Evolutionary conservation across 2,329 filamentous ascomycete genomes (phyloP).

Genomic region (Stenocarpella maydis): DNA sequence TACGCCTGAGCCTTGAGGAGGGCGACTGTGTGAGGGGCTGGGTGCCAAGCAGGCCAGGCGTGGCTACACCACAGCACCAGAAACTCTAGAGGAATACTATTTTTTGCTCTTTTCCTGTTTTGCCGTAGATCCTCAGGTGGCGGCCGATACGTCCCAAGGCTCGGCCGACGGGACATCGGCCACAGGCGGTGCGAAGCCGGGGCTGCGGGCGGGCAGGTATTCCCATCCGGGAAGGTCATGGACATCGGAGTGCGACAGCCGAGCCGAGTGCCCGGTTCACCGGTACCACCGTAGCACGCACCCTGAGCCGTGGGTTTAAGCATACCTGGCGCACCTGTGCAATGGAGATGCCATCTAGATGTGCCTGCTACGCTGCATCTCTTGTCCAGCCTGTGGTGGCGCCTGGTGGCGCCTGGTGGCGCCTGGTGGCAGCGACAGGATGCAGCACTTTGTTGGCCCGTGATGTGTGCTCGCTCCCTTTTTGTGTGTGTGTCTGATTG

Average conservation of each 20-base stretch:
- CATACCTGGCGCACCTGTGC: constrained; percentile 18
- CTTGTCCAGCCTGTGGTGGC: not conserved
- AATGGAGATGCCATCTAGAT: constrained; percentile 20
- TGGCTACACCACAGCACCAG: not conserved
- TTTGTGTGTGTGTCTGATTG: not conserved
- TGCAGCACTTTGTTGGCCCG: not conserved
- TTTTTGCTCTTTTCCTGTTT: too few species aligned
- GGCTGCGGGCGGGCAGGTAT: not conserved
- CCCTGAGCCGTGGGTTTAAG: constrained; percentile 6
- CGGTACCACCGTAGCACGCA: constrained; percentile 22
- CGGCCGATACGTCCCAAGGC: constrained; percentile 9
- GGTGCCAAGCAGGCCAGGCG: not conserved
- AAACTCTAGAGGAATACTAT: not conserved
- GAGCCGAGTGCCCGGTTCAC: constrained; percentile 27
- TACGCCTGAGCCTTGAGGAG: not conserved
- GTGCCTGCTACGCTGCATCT: constrained; percentile 13
- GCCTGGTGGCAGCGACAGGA: not conserved
- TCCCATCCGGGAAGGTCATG: constrained; percentile 30
- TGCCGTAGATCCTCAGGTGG: not conserved
- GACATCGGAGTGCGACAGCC: not conserved
- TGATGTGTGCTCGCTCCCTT: not conserved
- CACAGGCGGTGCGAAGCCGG: not conserved
- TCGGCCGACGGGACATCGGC: too few species aligned
- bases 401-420: too few species aligned
- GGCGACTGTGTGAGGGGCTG: not conserved